Conservation (phyloP, 2,329 filamentous ascomycete genomes). For the Metarhizium brunneum region DNA sequence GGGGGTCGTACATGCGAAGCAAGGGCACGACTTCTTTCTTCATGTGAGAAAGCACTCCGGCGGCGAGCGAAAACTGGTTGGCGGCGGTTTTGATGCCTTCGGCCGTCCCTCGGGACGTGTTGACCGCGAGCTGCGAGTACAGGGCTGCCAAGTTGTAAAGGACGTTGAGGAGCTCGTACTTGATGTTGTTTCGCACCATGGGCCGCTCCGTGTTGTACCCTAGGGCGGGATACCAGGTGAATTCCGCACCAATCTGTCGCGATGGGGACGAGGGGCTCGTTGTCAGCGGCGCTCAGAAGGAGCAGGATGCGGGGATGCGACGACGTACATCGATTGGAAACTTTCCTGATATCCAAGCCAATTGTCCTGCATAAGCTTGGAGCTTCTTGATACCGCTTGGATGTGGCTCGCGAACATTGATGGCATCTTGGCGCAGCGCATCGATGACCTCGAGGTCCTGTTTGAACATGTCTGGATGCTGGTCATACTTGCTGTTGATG, state of each 20-base stretch:
- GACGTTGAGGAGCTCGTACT: slow-evolving; percentile 83
- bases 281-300: slow-evolving; percentile 4
- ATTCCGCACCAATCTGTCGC: slow-evolving; percentile 76
- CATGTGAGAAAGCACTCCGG: slow-evolving; percentile 74
- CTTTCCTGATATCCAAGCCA: slow-evolving; percentile 89
- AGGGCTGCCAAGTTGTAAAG: slow-evolving; percentile 89
- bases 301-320: neutral
- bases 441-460: slow-evolving; percentile 81
- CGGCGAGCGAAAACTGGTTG: slow-evolving; percentile 81
- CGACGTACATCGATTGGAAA: slow-evolving; percentile 77
- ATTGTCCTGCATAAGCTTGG: slow-evolving; percentile 83
- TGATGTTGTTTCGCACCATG: slow-evolving; percentile 54
- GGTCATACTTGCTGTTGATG: slow-evolving; percentile 97
- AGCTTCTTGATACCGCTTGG: slow-evolving; percentile 77
- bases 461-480: slow-evolving; percentile 94
- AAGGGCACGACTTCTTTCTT: slow-evolving; percentile 71
- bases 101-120: slow-evolving; percentile 64
- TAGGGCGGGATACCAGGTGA: slow-evolving; percentile 89
- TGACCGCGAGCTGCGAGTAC: slow-evolving; percentile 84
- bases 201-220: slow-evolving; percentile 80
- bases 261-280: neutral
- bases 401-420: slow-evolving; percentile 83
- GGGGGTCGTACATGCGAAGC: slow-evolving; percentile 68
- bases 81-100: slow-evolving; percentile 83
- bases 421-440: slow-evolving; percentile 70